phyloP scores from a whole-genome alignment of 495 filamentous ascomycete species.

The Baudoinia panamericana region DNA sequence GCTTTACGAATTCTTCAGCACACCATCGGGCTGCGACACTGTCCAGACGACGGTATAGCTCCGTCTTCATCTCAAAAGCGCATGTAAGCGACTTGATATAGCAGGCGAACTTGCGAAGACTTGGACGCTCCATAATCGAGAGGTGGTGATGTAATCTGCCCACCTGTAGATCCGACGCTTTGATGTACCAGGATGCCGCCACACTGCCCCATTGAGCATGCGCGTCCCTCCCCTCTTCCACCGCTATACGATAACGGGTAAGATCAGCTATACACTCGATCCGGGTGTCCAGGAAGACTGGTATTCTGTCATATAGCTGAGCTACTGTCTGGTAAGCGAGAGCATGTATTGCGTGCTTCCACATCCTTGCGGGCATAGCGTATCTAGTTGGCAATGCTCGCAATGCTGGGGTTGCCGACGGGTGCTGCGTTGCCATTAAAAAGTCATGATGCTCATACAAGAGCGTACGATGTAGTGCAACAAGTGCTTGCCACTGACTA shows the following conservation, averaged over 20 bases:
- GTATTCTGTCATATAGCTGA: slow-evolving; percentile 59
- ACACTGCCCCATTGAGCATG: slow-evolving; percentile 51
- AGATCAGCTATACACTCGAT: slow-evolving; percentile 79
- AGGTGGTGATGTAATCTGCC: slow-evolving; percentile 76
- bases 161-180: slow-evolving; percentile 57
- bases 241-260: slow-evolving; percentile 60
- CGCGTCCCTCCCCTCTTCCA: slow-evolving; percentile 65
- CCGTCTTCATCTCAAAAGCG: too few species aligned
- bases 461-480: slow-evolving; percentile 56
- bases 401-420: slow-evolving; percentile 46
- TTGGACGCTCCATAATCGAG: slow-evolving; percentile 66
- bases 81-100: slow-evolving; percentile 37
- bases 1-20: too few species aligned
- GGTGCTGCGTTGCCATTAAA: slow-evolving; percentile 65
- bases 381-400: slow-evolving; percentile 52
- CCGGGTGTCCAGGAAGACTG: slow-evolving; percentile 70
- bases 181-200: slow-evolving; percentile 65
- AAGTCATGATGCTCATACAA: slow-evolving; percentile 73
- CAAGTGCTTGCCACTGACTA: slow-evolving; percentile 59
- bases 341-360: slow-evolving; percentile 67
- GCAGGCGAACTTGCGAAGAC: slow-evolving; percentile 62
- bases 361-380: slow-evolving; percentile 71
- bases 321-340: slow-evolving; percentile 72
- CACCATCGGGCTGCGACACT: too few species aligned
- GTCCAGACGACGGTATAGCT: too few species aligned